These are phyloP conservation scores for Oryza coarctata DNA, from an alignment of 176 grass and related monocot genomes.

Conservation along the genomic window DNA sequence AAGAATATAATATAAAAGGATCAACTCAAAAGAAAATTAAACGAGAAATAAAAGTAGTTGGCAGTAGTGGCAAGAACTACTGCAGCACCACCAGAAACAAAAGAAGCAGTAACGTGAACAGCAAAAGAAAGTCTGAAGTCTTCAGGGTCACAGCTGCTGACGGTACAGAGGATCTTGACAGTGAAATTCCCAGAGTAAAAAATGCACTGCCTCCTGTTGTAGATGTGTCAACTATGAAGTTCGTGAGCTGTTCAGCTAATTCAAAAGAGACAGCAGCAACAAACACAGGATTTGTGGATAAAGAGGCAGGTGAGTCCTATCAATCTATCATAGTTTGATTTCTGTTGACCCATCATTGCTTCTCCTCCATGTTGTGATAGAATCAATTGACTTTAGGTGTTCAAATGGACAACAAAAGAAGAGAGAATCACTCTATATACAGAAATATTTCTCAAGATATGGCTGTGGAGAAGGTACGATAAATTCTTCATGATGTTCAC, in stretches of 20 bases:
- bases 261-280: neutral
- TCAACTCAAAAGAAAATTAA: constrained; percentile 35
- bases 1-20: constrained; percentile 30
- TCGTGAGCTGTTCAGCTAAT: neutral
- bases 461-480: constrained; percentile 24
- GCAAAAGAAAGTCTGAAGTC: constrained; percentile 41
- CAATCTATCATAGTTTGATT: constrained; percentile 15
- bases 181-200: neutral
- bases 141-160: neutral
- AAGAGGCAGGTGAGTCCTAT: constrained; percentile 27
- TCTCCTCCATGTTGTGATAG: constrained; percentile 26
- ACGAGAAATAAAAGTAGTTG: constrained; percentile 2
- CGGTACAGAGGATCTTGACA: neutral
- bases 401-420: constrained; percentile 10
- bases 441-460: neutral
- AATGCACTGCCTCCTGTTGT: neutral
- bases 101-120: neutral
- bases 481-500: constrained; percentile 24
- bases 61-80: neutral
- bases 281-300: neutral
- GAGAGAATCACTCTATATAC: constrained; percentile 4
- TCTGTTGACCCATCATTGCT: neutral
- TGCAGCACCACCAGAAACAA: constrained; percentile 18
- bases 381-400: constrained; percentile 33
- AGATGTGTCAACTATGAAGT: constrained; percentile 24